Base-by-base conservation (phyloP, 83 land plant genomes). In the Diphasiastrum complanatum region DNA sequence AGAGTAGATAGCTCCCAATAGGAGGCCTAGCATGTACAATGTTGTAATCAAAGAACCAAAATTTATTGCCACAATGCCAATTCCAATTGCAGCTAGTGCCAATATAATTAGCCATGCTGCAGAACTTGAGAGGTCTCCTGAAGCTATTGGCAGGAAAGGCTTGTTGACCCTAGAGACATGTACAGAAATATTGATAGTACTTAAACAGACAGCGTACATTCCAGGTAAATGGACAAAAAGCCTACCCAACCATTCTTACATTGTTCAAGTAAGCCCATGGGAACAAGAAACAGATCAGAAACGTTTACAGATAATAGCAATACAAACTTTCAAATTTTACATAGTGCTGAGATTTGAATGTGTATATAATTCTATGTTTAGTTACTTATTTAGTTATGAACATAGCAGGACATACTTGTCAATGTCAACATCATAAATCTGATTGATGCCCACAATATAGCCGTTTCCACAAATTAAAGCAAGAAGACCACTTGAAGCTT, bases 71-170 rank as follows among this genome's bases (percentile, higher is more conserved):
- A 93, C 99, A 65, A 86, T 78, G 26, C 70, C 60, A 33, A 89
- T 62, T 16, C 99, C 96, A 23, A 73, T 28, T 18, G 76, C 74
- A 23, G 85, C 96, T 48, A 93, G 76, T 52, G 55, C 37, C 34
- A 82, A 36, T n/a, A 93, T 92, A 41, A 93, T 69, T 41, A 74
- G 23, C 99, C 99, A 93, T 27, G 96, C 99, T 33, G 86, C 77
- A 30, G 72, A 66, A 24, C 81, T 83, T 18, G 96, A 86, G 26
- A 93, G 85, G 60, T 93, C 96, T 37, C 99, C 96, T 5, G 99
- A 88, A 52, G 99, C 99, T 64, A 93, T 84, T n/a, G 99, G 99
- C 51, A 93, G 67, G 71, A 89, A 93, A 28, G 99, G 99, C 77
- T 93, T 93, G 80, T 93, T 93, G 32, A 93, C 96, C 73, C 95